Evolutionary conservation across 371 early-diverging fungal species (phyloP), one percentile per base, ranked within the genome.

Genomic region (Vairimorpha apis): DNA sequence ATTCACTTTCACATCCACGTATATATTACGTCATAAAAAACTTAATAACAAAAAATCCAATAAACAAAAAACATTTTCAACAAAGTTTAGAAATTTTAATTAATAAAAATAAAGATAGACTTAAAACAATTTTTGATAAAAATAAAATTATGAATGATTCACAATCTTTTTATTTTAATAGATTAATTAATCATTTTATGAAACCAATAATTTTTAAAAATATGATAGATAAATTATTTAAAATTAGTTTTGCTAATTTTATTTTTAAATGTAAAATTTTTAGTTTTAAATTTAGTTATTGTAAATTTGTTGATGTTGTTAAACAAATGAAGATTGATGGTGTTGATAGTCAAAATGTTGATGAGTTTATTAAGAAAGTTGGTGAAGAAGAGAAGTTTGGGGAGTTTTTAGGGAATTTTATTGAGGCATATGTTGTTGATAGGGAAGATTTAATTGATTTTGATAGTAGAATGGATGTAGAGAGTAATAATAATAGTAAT

Each of bases 341-440:
- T 7, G 25, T 27, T 4, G 16, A 53, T 2, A 25, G 5, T 27
- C 27, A 53, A 8, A 4, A 53, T 14, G 27, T 53, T 27, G 55
- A 53, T 29, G 27, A 25, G 2, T 14, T 53, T 27, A 7, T 53
- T 7, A 53, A 53, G 16, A 25, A 53, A 27, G 27, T 53, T 27
- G 25, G 3, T 12, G 2, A 53, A 27, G 55, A 65, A 49, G 35
- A 62, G 65, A 32, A 10, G 1, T 29, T 21, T 33, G 58, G 72
- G 65, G 44, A 33, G 45, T 23, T 23, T 70, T 30, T 29, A 69
- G 27, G 70, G 41, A 53, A 64, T 49, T 55, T 21, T 10, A 44
- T 29, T 35, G 0, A 3, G 23, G n/a, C 1, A 56, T 0, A 37
- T 18, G 18, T 35, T 32, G 10, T 47, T 73, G 5, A 29, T 18